Conservation (phyloP, 2,329 filamentous ascomycete species). For the Verticillium nubilum region DNA sequence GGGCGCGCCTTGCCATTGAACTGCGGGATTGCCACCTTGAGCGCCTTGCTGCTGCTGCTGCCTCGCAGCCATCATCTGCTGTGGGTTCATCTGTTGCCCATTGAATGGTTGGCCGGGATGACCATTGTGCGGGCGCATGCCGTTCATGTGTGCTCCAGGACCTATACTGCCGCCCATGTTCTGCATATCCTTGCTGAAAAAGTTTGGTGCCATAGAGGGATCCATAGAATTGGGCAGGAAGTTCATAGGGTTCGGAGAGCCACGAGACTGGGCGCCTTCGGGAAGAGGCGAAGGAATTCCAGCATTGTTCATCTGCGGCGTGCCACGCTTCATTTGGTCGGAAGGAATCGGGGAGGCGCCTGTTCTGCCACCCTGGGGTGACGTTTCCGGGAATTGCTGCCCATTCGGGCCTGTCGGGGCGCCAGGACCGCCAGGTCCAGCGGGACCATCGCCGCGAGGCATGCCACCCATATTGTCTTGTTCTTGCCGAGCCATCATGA, state of each 20-base stretch:
- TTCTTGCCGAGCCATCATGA: constrained; percentile 78
- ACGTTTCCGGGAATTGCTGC: constrained; percentile 63
- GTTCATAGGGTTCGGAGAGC: constrained; percentile 59
- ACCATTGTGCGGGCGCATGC: constrained; percentile 64
- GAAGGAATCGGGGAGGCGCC: constrained; percentile 72
- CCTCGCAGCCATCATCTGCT: constrained; percentile 52
- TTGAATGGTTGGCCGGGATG: constrained; percentile 56
- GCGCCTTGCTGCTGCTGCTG: constrained; percentile 28
- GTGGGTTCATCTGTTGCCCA: constrained; percentile 48
- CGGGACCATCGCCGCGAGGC: constrained; percentile 44
- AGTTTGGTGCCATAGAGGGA: constrained; percentile 53
- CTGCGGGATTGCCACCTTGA: constrained; percentile 31
- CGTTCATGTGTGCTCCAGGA: constrained; percentile 52
- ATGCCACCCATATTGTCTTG: constrained; percentile 57
- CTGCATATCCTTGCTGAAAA: constrained; percentile 48
- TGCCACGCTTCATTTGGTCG: constrained; percentile 75
- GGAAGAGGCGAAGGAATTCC: constrained; percentile 67
- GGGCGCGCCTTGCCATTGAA: constrained; percentile 39
- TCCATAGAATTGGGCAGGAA: constrained; percentile 62
- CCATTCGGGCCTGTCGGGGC: constrained; percentile 51
- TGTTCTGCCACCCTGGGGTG: constrained; percentile 61
- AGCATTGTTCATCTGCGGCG: constrained; percentile 65
- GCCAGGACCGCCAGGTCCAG: constrained; percentile 48
- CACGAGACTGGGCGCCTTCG: constrained; percentile 60
- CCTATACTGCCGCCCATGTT: constrained; percentile 50